Evolutionary conservation across 1,139 yeast species (phyloP), one percentile per base, ranked within the genome.

Genomic region (Wickerhamiella infanticola): DNA sequence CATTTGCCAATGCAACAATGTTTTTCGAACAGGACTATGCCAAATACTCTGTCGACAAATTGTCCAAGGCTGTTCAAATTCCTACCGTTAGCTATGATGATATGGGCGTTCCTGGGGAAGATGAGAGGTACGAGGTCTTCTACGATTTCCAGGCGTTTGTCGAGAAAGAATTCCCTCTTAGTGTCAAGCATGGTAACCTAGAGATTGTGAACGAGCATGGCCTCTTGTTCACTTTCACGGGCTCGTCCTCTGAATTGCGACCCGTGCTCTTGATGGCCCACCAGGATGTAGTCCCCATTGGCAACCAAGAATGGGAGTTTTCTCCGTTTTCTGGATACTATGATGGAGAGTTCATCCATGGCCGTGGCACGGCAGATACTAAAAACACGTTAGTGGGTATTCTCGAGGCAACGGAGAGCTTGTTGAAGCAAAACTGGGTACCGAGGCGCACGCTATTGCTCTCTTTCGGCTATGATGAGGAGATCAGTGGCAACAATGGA

Each of bases 281-380:
- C 61, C 84, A 78, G 59, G 94, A 83, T 58, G 83, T 80, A 3
- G 94, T 84, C 11, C 94, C 94, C 0, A 81, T 82, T n/a, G 78
- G 77, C 55, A 60, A 63, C 29, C 77, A 68, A 24, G 73, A 84
- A 11, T 83, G 94, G 94, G 69, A 66, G 3, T 70, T 75, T 55
- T 79, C 79, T 8, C 94, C 94, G 26, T 81, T 75, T 51, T 69
- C 70, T 6, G 94, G 82, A 3, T 69, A 72, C 56, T 81, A 66
- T 56, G 94, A 81, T 55, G 82, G 82, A 36, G 54, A 53, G 37
- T 50, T 43, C 45, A 60, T 80, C 3, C 76, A 74, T 68, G 88
- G 86, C 27, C 69, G 90, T 50, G 88, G 88, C 31, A 59, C 80
- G 3, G 59, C 68, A 5, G 90, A 81, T 58, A 76, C 81, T 56